These are phyloP conservation scores for Venturia asperata DNA, from an alignment of 2,329 filamentous ascomycete genomes.

Conservation along the genomic window DNA sequence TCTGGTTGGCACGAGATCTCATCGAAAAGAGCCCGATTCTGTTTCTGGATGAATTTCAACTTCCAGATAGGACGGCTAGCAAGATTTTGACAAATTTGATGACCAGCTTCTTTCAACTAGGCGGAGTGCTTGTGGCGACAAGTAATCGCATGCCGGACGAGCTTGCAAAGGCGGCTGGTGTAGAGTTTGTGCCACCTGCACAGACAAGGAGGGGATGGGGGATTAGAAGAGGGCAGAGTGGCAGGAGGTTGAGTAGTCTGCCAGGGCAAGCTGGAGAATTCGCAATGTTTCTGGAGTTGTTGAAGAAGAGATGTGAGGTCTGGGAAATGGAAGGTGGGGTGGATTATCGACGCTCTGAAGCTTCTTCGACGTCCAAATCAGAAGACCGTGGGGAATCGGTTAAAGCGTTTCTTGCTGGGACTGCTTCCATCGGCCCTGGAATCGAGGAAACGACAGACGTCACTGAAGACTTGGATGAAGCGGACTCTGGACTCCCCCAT, in stretches of 20 bases:
- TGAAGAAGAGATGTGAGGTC: conserved; percentile 71
- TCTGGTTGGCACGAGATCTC: conserved; percentile 69
- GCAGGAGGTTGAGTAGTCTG: conserved; percentile 38
- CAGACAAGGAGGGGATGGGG: conserved; percentile 44
- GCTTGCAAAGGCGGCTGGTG: conserved; percentile 64
- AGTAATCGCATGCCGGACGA: conserved; percentile 82
- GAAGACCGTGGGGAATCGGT: conserved; percentile 3
- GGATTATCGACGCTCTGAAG: conserved; percentile 56
- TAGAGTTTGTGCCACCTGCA: conserved; percentile 56
- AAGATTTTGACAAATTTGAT: conserved; percentile 76
- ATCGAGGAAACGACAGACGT: neutral
- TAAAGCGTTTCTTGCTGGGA: neutral
- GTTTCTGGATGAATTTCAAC: conserved; percentile 77
- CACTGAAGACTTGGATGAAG: neutral
- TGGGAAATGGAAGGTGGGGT: conserved; percentile 73
- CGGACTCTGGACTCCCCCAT: neutral
- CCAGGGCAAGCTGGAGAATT: conserved; percentile 58
- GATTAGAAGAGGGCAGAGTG: conserved; percentile 37
- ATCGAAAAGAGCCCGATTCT: conserved; percentile 67
- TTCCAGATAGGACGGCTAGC: conserved; percentile 68
- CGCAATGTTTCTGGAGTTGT: conserved; percentile 64
- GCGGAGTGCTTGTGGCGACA: conserved; percentile 71
- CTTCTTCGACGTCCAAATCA: neutral
- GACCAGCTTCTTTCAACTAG: conserved; percentile 73
- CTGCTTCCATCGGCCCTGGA: neutral